phyloP scores from a whole-genome alignment of 257 asterid genomes.

The Solanum sejunctum region DNA sequence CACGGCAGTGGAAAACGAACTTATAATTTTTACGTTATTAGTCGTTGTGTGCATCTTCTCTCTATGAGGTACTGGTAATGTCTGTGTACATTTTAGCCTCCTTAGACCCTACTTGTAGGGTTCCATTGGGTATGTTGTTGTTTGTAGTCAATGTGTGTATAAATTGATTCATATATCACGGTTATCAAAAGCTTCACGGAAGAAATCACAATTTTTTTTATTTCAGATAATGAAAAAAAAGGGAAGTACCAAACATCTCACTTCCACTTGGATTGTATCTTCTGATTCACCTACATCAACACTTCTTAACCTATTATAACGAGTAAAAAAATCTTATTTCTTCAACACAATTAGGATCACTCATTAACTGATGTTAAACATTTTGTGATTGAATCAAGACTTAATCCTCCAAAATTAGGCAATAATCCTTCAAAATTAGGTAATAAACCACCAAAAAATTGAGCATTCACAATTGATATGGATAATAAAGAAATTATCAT shows the following conservation, averaged over 20 bases:
- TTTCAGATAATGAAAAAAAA: too few species aligned
- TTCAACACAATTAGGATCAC: conserved; percentile 9
- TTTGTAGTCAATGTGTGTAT: too few species aligned
- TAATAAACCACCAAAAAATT: not conserved
- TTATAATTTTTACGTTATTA: too few species aligned
- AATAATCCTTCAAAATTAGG: not conserved
- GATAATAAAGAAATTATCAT: not conserved
- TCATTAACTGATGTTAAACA: conserved; percentile 8
- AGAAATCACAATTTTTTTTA: not conserved
- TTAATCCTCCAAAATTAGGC: not conserved
- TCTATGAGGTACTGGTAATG: too few species aligned
- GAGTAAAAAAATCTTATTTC: not conserved
- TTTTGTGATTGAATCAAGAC: not conserved
- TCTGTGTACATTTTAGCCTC: too few species aligned
- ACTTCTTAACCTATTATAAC: not conserved
- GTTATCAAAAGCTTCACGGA: too few species aligned
- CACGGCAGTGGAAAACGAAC: not conserved
- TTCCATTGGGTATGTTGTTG: too few species aligned
- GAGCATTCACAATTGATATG: not conserved
- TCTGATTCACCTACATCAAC: not conserved
- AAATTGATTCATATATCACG: too few species aligned
- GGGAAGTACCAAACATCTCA: not conserved
- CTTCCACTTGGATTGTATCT: not conserved
- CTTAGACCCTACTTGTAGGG: too few species aligned
- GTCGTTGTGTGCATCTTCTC: too few species aligned